A percentile compares a stretch with the other conserved stretches of the same genome.
phyloP scores from a whole-genome alignment of 495 filamentous ascomycete genomes.

The Neurospora africana region DNA sequence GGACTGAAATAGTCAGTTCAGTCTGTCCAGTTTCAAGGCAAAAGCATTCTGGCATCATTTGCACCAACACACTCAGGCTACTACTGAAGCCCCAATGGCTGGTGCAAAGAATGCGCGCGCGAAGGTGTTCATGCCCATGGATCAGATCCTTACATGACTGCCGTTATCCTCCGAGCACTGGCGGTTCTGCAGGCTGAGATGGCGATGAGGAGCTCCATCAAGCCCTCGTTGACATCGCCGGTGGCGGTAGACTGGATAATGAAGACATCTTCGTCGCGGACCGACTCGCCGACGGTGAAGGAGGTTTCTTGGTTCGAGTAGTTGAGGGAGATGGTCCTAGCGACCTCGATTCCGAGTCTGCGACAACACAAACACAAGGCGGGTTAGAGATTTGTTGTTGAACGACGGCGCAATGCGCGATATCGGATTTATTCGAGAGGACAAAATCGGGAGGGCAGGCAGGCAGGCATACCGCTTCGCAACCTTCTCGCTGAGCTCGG shows the following conservation, averaged over 20 bases:
- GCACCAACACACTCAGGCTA: background rate
- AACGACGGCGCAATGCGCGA: background rate
- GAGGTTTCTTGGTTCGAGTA: slow-evolving; percentile 98
- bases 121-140: background rate
- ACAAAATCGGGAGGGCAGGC: background rate
- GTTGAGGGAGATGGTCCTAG: slow-evolving; percentile 86
- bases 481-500: slow-evolving; percentile 76
- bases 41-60: background rate
- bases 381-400: slow-evolving; percentile 4
- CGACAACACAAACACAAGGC: background rate
- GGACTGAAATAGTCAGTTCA: slow-evolving; percentile 85
- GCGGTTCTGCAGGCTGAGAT: slow-evolving; percentile 98
- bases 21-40: slow-evolving; percentile 49
- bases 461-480: slow-evolving; percentile 65
- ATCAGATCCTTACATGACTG: slow-evolving; percentile 20
- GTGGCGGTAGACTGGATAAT: slow-evolving; percentile 92
- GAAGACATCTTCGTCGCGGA: slow-evolving; percentile 97
- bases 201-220: slow-evolving; percentile 99
- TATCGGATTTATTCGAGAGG: background rate
- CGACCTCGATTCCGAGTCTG: slow-evolving; percentile 91
- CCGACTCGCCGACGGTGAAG: slow-evolving; percentile 92
- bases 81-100: background rate
- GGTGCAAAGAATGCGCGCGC: background rate
- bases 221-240: slow-evolving; percentile 93
- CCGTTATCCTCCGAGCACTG: slow-evolving; percentile 27